Base-by-base conservation (phyloP, 2,329 filamentous ascomycete species). In the Trichothecium sympodiale region DNA sequence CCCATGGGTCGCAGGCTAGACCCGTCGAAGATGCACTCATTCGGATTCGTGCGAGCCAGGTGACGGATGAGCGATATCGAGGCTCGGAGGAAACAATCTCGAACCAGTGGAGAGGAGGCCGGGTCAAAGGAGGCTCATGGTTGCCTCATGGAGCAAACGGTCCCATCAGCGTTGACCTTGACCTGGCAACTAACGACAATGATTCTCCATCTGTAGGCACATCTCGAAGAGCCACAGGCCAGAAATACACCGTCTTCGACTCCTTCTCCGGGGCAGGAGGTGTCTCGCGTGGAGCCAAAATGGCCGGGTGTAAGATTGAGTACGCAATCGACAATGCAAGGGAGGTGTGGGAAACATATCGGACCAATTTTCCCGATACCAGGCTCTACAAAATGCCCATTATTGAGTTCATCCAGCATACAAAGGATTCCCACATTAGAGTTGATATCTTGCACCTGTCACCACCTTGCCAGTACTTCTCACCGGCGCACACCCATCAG, bases 401-500 rank as follows among this genome's bases (percentile, higher is more conserved):
- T 1, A 57, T 65, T 25, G 53, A 69, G 2, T 77, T 80, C 34
- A 59, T 76, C 18, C 48, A 46, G 1, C 40, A 43, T 0, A 44
- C 56, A 0, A 49, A 54, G 3, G 43, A 35, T 8, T 15, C 35
- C 8, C 38, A 45, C 8, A 48, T 65, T 8, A 60, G 61, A 4
- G 71, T 80, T 0, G 83, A 91, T 44, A 60, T 89, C 2, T 57
- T 84, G 0, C 85, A 93, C 43, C 56, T 87, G 0, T 86, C 80
- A 0, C 83, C 83, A 0, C 84, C 85, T 0, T 93, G 86, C 38
- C 83, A 89, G 45, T 74, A 70, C 3, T 88, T 79, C 52, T 88
- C 83, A 0, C 74, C 76, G 0, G 80, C 78, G 0, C 79, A 93
- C 40, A 88, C 83, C 0, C 60, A 60, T 6, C 66, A 77, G 16